phyloP scores from a whole-genome alignment of 2,329 filamentous ascomycete genomes.

The Gyromitra esculenta region DNA sequence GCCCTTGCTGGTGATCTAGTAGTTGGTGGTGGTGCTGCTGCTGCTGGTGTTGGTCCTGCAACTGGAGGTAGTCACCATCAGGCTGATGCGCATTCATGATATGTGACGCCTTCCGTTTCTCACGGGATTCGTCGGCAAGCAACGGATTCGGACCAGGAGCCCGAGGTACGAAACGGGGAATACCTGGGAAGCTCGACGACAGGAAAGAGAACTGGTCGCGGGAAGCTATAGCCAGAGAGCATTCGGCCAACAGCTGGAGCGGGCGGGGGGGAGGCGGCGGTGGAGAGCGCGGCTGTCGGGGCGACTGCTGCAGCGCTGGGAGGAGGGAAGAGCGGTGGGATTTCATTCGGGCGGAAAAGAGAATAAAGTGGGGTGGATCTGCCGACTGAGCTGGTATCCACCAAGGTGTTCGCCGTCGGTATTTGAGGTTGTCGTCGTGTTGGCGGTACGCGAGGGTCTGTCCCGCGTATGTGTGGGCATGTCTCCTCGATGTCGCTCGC shows the following conservation, averaged over 20 bases:
- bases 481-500: neutral
- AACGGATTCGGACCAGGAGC: neutral
- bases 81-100: constrained; percentile 25
- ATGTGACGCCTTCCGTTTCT: constrained; percentile 30
- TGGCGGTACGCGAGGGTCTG: constrained; percentile 4
- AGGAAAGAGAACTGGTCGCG: constrained; percentile 5
- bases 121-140: constrained; percentile 3
- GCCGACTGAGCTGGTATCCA: constrained; percentile 43
- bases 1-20: constrained; percentile 15
- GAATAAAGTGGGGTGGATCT: constrained; percentile 41
- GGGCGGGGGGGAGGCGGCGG: constrained; percentile 36
- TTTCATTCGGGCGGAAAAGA: constrained; percentile 33
- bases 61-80: constrained; percentile 3
- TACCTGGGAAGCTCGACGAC: neutral
- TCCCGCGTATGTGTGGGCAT: constrained; percentile 38
- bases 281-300: neutral
- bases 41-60: neutral
- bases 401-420: constrained; percentile 39
- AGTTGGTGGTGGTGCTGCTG: neutral
- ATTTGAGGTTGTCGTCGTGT: neutral
- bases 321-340: constrained; percentile 21
- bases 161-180: neutral
- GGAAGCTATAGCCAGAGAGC: constrained; percentile 42
- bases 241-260: constrained; percentile 43
- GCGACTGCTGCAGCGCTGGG: constrained; percentile 17